phyloP scores from a whole-genome alignment of 108 stramenopile genomes.

The Bacterosira constricta region DNA sequence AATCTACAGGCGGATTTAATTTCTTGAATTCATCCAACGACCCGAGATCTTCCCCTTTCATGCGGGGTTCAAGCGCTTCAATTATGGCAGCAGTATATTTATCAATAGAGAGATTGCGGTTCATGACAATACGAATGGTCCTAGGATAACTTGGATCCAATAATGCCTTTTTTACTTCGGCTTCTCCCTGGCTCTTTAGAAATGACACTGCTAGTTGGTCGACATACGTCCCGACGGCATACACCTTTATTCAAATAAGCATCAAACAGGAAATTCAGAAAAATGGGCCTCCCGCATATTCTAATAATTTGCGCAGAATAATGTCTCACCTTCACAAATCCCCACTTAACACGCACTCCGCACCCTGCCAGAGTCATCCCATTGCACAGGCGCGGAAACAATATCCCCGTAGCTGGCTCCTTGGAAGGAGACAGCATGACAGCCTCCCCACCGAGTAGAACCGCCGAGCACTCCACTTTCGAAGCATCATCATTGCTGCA shows the following conservation, averaged over 20 bases:
- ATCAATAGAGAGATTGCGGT: constrained; percentile 77
- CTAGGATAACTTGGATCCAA: constrained; percentile 81
- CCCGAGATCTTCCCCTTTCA: constrained; percentile 82
- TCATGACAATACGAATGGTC: constrained; percentile 90
- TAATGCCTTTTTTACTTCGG: constrained; percentile 63
- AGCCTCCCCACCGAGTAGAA: constrained; percentile 54
- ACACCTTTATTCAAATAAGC: constrained; percentile 59
- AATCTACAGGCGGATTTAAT: constrained; percentile 81
- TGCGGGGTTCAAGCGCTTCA: constrained; percentile 83
- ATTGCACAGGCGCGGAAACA: constrained; percentile 81
- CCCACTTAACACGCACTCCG: constrained; percentile 88
- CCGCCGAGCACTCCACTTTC: constrained; percentile 12
- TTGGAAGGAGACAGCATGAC: constrained; percentile 60
- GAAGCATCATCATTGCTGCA: background rate
- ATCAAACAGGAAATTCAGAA: background rate
- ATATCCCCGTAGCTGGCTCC: constrained; percentile 79
- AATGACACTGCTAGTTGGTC: constrained; percentile 80
- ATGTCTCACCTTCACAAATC: constrained; percentile 75
- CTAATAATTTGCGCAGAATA: background rate
- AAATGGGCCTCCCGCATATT: background rate
- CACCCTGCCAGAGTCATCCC: constrained; percentile 74
- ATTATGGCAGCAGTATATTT: constrained; percentile 88
- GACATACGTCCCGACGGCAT: constrained; percentile 87
- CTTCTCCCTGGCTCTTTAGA: constrained; percentile 58
- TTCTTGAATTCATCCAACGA: constrained; percentile 86